phyloP scores from a whole-genome alignment of 139 green algal genomes.

The Microglena sp. region DNA sequence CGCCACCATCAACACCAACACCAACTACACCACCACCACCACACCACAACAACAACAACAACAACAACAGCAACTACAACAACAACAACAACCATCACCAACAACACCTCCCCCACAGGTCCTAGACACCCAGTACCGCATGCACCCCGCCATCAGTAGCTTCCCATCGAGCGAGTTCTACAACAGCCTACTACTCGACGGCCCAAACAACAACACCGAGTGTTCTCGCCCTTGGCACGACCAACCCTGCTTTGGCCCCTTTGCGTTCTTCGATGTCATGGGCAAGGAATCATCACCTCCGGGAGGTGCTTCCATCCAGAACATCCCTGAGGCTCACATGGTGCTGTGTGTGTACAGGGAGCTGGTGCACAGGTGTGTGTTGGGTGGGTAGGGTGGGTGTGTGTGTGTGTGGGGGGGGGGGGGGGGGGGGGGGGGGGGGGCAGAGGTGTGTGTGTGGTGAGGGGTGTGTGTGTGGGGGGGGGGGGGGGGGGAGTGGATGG shows the following conservation, averaged over 20 bases:
- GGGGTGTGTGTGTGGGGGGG: too few relatives aligned
- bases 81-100: too few relatives aligned
- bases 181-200: conserved; percentile 52
- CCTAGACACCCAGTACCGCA: conserved; percentile 54
- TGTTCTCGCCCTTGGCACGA: conserved; percentile 66
- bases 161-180: conserved; percentile 85
- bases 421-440: too few relatives aligned
- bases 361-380: conserved; percentile 26
- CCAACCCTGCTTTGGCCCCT: conserved; percentile 55
- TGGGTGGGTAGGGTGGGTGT: not conserved
- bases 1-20: too few relatives aligned
- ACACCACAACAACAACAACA: too few relatives aligned
- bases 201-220: too few relatives aligned
- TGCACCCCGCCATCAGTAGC: conserved; percentile 77
- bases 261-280: conserved; percentile 76
- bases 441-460: not conserved
- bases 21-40: too few relatives aligned
- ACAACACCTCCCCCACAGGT: too few relatives aligned
- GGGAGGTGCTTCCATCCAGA: conserved; percentile 26
- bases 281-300: conserved; percentile 26
- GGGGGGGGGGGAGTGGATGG: too few relatives aligned
- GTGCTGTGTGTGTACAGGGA: conserved; percentile 50
- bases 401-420: not conserved
- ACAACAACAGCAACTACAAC: too few relatives aligned
- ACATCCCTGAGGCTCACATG: conserved; percentile 56